Percentiles rank a stretch among this genome's conserved stretches.
Evolutionary conservation across 495 filamentous ascomycete genomes (phyloP).

Genomic region (Penicillium waksmanii): DNA sequence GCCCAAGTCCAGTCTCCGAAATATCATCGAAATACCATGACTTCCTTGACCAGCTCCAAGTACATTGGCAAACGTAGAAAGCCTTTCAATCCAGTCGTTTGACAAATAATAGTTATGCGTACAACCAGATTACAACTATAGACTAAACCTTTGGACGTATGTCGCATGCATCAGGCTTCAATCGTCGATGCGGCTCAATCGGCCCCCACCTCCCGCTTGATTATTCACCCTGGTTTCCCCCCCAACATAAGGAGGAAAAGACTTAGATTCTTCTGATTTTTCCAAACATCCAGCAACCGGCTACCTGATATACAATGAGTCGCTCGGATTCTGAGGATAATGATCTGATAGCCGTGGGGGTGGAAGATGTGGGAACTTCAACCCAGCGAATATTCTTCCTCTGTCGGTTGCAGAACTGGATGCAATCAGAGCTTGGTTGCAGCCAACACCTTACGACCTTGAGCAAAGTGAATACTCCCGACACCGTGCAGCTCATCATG

Average conservation of each 20-base stretch:
- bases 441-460: constrained; percentile 23
- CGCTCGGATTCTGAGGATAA: not conserved
- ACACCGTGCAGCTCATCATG: constrained; percentile 15
- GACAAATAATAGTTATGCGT: too few species aligned
- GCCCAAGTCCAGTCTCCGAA: too few species aligned
- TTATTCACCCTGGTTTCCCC: too few species aligned
- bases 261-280: not conserved
- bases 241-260: not conserved
- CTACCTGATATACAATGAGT: not conserved
- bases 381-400: constrained; percentile 23
- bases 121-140: too few species aligned
- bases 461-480: constrained; percentile 18
- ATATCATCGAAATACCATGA: too few species aligned
- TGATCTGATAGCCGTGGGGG: constrained; percentile 10
- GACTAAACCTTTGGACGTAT: too few species aligned
- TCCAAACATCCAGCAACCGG: not conserved
- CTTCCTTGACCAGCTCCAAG: too few species aligned
- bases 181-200: too few species aligned
- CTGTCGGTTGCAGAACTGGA: constrained; percentile 15
- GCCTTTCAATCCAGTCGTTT: too few species aligned
- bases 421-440: constrained; percentile 19
- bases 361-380: constrained; percentile 14
- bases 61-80: too few species aligned
- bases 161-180: too few species aligned
- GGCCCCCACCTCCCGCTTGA: too few species aligned